Evolutionary conservation across 208 protist species (phyloP), one percentile per base, ranked within the genome.

Genomic region (Wallacemonas sp.): DNA sequence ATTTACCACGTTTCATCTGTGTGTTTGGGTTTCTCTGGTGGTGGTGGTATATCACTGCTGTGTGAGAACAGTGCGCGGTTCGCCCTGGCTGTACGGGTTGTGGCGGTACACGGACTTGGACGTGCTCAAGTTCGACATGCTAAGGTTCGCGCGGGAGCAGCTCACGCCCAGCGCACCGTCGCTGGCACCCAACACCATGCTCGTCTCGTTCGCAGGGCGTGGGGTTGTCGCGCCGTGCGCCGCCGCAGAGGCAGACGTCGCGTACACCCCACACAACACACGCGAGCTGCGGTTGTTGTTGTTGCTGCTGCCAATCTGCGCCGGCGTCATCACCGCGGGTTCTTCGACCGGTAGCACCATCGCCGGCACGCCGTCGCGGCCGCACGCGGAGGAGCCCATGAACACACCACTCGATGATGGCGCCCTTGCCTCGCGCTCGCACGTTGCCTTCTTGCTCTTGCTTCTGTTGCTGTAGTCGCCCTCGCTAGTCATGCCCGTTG

Each of bases 71-170:
- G 52, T 58, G 12, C 26, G 26, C 14, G 30, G 52, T 29, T 58
- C 30, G 4, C 29, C 52, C 29, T 58, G 52, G 52, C 23, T 39
- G 52, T 58, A 58, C 32, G 52, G 52, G 52, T 58, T 58, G 19
- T 58, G 52, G 4, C 52, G 52, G 19, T 58, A 58, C 26, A 58
- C 52, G 5, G 52, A 58, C 52, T 27, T 34, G 0, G 52, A 58
- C n/a, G 52, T 21, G 32, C 52, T 58, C 30, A 58, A 21, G 30
- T 58, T 58, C 17, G 52, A 58, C 52, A 21, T 23, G 52, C 52
- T 58, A 5, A 58, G 30, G 32, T 58, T 58, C 29, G 14, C 14
- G 26, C 26, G 30, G 4, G 52, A 58, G 12, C 30, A 12, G 2
- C 52, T 29, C 14, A 16, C 23, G 19, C n/a, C 32, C 9, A 58